Base-by-base conservation (phyloP, 495 filamentous ascomycete species). In the Aspergillus carlsbadensis region DNA sequence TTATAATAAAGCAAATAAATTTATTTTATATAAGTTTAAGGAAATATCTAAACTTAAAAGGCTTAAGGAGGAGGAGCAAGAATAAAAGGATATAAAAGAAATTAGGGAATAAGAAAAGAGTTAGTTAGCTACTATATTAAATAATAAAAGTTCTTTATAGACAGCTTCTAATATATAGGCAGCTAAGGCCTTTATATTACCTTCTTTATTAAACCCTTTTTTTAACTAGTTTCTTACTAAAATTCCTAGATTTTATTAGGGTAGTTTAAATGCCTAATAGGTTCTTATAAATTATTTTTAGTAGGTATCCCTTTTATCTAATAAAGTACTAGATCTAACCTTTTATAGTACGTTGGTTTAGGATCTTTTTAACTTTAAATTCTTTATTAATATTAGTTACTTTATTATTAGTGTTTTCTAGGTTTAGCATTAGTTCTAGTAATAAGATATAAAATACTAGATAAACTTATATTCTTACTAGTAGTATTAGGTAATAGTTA, bases 81-180 rank as follows among this genome's bases (percentile, higher is more conserved):
- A 3, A 29, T 8, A 29, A 29, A 29, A 8, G 4, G 3, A 29
- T 8, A 0, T 63, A 55, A 35, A 77, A 42, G 50, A 81, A 81
- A 31, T 45, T 8, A 59, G 43, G 54, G 21, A 13, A 49, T 36
- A 59, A 49, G 41, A 52, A 45, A 20, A 14, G 37, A 29, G 26
- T 44, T 5, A 44, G 41, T 20, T 44, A 20, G 41, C 11, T 24
- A n/a, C 31, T 0, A 14, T 50, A 2, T 20, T 10, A 15, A 36
- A 37, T 34, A 20, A 36, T 36, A 34, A n/a, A 35, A 52, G 33
- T 58, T 45, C n/a, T n/a, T n/a, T n/a, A n/a, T n/a, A n/a, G n/a
- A n/a, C n/a, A n/a, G n/a, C n/a, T n/a, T n/a, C n/a, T n/a, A n/a
- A n/a, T n/a, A n/a, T n/a, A n/a, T n/a, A n/a, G n/a, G n/a, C n/a